phyloP scores from a whole-genome alignment of 179 eudicot genomes.

The Kewa caespitosa region DNA sequence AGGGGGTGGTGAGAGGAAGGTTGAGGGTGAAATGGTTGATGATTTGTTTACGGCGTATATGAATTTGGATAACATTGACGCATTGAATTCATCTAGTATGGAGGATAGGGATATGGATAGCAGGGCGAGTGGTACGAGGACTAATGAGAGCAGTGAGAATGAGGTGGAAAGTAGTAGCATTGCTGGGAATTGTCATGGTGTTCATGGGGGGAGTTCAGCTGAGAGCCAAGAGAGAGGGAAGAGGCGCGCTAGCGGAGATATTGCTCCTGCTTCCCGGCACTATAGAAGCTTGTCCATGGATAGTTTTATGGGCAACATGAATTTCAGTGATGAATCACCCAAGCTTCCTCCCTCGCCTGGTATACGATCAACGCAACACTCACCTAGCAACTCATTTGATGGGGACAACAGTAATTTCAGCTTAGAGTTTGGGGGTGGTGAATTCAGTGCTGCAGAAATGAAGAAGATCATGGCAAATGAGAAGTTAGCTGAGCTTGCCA shows the following conservation, averaged over 20 bases:
- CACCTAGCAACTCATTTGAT: constrained; percentile 37
- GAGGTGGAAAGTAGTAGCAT: constrained; percentile 47
- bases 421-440: constrained; percentile 42
- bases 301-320: constrained; percentile 50
- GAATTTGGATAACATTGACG: constrained; percentile 44
- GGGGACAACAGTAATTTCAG: constrained; percentile 31
- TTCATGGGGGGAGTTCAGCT: constrained; percentile 24
- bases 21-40: constrained; percentile 30
- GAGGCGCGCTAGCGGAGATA: constrained; percentile 37
- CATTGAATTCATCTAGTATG: constrained; percentile 39
- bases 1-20: constrained; percentile 21
- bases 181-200: constrained; percentile 20
- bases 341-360: constrained; percentile 31
- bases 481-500: constrained; percentile 47
- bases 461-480: constrained; percentile 46
- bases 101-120: constrained; percentile 49
- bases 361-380: constrained; percentile 31
- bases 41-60: constrained; percentile 36
- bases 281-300: constrained; percentile 55
- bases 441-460: constrained; percentile 39
- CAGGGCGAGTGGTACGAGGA: constrained; percentile 43
- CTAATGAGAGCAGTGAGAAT: constrained; percentile 55
- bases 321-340: constrained; percentile 33
- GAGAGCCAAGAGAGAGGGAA: constrained; percentile 33
- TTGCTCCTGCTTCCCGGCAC: constrained; percentile 34